Percentiles rank a stretch among this genome's conserved stretches.
These are phyloP conservation scores for Galerina sulciceps DNA, from an alignment of 768 basidiomycete genomes.

Conservation along the genomic window DNA sequence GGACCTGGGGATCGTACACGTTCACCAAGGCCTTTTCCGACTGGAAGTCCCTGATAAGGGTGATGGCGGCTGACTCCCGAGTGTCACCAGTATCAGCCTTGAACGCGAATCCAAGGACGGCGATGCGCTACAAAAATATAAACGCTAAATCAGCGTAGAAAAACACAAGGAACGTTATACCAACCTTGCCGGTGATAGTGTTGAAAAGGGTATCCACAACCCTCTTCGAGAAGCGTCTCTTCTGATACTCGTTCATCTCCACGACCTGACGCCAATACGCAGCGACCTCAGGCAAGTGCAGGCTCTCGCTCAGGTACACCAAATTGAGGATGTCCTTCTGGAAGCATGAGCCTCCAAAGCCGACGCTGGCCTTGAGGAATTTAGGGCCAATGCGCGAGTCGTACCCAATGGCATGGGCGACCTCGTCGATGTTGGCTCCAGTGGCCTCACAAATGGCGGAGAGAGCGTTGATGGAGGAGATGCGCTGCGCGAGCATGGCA, in stretches of 20 bases:
- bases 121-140: conserved; percentile 65
- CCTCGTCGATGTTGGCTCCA: conserved; percentile 98
- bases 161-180: conserved; percentile 20
- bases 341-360: conserved; percentile 99
- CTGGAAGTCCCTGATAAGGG: conserved; percentile 92
- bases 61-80: conserved; percentile 95
- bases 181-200: conserved; percentile 92
- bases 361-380: conserved; percentile 94
- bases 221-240: conserved; percentile 91
- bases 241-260: conserved; percentile 99
- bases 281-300: conserved; percentile 96
- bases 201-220: conserved; percentile 99
- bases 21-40: conserved; percentile 85
- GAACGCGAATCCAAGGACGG: conserved; percentile 98
- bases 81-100: conserved; percentile 99
- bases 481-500: conserved; percentile 99
- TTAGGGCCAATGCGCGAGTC: conserved; percentile 93
- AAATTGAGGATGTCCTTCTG: conserved; percentile 99
- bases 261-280: conserved; percentile 98
- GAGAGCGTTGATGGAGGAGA: conserved; percentile 97
- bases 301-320: conserved; percentile 93
- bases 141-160: conserved; percentile 5
- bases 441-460: conserved; percentile 99
- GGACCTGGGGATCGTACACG: conserved; percentile 92
- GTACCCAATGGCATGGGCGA: conserved; percentile 90